These are phyloP conservation scores for Tulasnella calospora DNA, from an alignment of 768 basidiomycete genomes.

Conservation along the genomic window DNA sequence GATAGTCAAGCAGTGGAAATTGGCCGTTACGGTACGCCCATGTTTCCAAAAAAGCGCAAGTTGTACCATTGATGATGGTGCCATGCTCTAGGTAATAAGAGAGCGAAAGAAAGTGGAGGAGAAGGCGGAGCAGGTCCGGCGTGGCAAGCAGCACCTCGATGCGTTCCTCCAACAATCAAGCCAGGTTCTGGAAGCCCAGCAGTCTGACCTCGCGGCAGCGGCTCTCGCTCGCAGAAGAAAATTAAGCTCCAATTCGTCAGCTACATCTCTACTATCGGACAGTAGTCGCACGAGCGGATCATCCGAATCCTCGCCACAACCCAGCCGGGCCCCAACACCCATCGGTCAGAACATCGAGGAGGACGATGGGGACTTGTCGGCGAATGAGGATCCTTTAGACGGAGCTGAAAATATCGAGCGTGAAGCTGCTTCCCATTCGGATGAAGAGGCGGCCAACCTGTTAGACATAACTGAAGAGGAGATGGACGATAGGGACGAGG, in stretches of 20 bases:
- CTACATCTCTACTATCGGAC: background rate
- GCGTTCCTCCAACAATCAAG: conserved; percentile 87
- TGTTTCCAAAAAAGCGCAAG: background rate
- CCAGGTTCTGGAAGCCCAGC: conserved; percentile 78
- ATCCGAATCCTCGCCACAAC: background rate
- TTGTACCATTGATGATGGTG: background rate
- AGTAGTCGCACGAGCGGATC: background rate
- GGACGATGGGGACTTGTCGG: background rate
- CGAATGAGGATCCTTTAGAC: background rate
- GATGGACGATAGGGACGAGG: background rate
- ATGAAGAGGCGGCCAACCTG: background rate
- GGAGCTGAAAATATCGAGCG: background rate
- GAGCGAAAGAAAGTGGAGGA: conserved; percentile 57
- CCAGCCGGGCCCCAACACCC: background rate
- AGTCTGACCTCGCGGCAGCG: conserved; percentile 50
- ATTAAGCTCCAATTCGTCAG: background rate
- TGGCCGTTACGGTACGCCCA: conserved; percentile 69
- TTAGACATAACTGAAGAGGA: background rate
- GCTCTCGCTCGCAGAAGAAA: background rate
- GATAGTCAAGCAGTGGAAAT: conserved; percentile 78
- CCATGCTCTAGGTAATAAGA: conserved; percentile 56
- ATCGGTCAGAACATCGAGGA: background rate
- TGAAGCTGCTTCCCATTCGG: background rate
- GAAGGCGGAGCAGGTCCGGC: conserved; percentile 71
- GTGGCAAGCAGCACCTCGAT: conserved; percentile 82